A percentile compares a stretch with the other conserved stretches of the same genome.
phyloP scores from a whole-genome alignment of 2,329 filamentous ascomycete genomes.

The Nigrospora oryzae region DNA sequence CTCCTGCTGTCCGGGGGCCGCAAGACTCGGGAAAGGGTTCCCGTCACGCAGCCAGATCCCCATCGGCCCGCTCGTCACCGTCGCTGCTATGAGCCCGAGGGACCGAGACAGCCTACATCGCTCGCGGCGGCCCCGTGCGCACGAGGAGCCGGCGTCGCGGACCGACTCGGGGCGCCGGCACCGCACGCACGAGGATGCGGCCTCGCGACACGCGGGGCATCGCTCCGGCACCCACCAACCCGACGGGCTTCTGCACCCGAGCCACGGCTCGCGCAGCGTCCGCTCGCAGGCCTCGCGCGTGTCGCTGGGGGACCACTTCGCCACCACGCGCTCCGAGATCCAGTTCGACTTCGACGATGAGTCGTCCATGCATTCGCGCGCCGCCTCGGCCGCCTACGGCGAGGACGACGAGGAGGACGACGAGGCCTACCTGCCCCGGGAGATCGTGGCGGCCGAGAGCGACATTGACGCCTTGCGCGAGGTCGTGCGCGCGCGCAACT shows the following conservation, averaged over 20 bases:
- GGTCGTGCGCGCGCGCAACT: conserved; percentile 19
- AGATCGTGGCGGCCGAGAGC: background rate
- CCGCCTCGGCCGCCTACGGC: conserved; percentile 28
- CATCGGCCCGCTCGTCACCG: no score
- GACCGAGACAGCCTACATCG: no score
- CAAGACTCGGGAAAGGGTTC: no score
- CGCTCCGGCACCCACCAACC: no score
- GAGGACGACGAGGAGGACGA: conserved; percentile 1
- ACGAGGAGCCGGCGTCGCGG: no score
- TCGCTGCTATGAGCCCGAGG: no score
- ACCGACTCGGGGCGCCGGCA: no score
- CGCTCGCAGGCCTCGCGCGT: conserved; percentile 32
- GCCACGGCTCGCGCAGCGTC: conserved; percentile 8
- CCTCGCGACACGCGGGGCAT: no score
- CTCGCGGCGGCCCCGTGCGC: no score
- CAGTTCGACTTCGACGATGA: conserved; percentile 39
- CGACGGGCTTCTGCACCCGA: background rate
- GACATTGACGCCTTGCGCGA: conserved; percentile 1
- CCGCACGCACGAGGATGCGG: no score
- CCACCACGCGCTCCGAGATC: conserved; percentile 34
- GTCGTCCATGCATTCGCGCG: conserved; percentile 8
- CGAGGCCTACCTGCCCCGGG: conserved; percentile 8
- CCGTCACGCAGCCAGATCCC: no score
- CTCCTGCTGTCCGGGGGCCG: no score
- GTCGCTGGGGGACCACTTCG: conserved; percentile 39